Conservation (phyloP, 495 filamentous ascomycete genomes). For the Aspergillus coremiiformis region DNA sequence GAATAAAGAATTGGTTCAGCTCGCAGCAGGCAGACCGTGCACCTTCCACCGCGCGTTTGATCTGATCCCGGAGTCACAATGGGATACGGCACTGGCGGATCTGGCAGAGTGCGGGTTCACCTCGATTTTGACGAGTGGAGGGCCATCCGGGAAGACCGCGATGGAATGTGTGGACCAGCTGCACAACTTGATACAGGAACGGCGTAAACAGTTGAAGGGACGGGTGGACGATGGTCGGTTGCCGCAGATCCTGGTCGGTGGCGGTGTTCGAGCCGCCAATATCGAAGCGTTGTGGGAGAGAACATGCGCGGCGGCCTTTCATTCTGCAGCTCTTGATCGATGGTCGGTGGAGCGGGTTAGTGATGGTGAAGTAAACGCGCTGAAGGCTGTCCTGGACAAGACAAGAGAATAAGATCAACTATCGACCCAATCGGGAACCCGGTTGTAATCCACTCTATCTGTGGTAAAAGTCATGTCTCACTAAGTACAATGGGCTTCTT, state of each 20-base stretch:
- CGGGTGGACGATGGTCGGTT: neutral
- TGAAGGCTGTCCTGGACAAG: neutral
- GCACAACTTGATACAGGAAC: neutral
- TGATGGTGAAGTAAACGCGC: neutral
- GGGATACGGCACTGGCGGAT: constrained; percentile 23
- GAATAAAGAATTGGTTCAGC: constrained; percentile 32
- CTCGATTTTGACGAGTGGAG: constrained; percentile 43
- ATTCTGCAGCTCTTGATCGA: constrained; percentile 30
- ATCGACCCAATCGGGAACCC: no score
- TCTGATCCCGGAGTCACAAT: constrained; percentile 21
- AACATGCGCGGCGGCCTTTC: constrained; percentile 25
- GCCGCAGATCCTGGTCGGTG: constrained; percentile 28
- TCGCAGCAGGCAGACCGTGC: constrained; percentile 36
- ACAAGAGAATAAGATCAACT: no score
- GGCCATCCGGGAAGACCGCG: constrained; percentile 18
- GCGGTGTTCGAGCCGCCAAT: constrained; percentile 36
- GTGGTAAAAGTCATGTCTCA: no score
- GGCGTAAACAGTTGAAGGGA: neutral
- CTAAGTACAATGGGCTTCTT: neutral
- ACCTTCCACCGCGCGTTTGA: constrained; percentile 52
- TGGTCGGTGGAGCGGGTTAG: neutral
- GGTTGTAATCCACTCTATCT: no score
- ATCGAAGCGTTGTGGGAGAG: constrained; percentile 18
- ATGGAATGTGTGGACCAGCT: constrained; percentile 15
- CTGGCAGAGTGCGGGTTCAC: constrained; percentile 37